A percentile compares a stretch with the other conserved stretches of the same genome.
Conservation (phyloP, 164 flowering plant species). For the Sedum album region DNA sequence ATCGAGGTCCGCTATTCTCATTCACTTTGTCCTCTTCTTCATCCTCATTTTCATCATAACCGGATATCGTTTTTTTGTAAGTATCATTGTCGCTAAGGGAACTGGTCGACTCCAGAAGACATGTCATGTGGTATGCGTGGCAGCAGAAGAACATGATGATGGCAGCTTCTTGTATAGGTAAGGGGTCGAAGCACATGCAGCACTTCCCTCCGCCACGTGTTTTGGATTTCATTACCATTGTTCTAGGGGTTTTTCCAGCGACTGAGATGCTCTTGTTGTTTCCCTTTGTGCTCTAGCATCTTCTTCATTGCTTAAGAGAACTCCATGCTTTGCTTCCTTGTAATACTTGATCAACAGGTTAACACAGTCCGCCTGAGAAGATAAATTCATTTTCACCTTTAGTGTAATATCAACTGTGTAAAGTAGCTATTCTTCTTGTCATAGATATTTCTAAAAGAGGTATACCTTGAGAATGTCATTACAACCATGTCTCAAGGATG, state of each 20-base stretch:
- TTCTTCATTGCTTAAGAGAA: conserved; percentile 60
- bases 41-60: conserved; percentile 27
- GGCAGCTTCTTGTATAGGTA: conserved; percentile 43
- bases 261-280: conserved; percentile 23
- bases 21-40: conserved; percentile 18
- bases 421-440: not conserved
- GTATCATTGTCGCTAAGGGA: conserved; percentile 25
- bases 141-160: conserved; percentile 83
- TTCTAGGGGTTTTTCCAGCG: conserved; percentile 28
- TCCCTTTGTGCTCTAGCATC: conserved; percentile 33
- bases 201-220: conserved; percentile 75
- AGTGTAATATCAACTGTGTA: not conserved
- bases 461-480: conserved; percentile 91
- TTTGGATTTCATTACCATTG: conserved; percentile 59
- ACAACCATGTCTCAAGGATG: conserved; percentile 93
- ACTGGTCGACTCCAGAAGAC: conserved; percentile 59
- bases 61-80: conserved; percentile 10
- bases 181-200: conserved; percentile 93
- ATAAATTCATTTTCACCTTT: not conserved
- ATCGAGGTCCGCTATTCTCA: conserved; percentile 32
- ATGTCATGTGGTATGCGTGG: conserved; percentile 78
- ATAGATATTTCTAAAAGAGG: not conserved
- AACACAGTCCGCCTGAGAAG: conserved; percentile 72
- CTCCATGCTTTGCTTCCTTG: conserved; percentile 86
- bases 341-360: conserved; percentile 81